phyloP scores from a whole-genome alignment of 2,329 filamentous ascomycete genomes.

The Stagonosporopsis chrysanthemi region DNA sequence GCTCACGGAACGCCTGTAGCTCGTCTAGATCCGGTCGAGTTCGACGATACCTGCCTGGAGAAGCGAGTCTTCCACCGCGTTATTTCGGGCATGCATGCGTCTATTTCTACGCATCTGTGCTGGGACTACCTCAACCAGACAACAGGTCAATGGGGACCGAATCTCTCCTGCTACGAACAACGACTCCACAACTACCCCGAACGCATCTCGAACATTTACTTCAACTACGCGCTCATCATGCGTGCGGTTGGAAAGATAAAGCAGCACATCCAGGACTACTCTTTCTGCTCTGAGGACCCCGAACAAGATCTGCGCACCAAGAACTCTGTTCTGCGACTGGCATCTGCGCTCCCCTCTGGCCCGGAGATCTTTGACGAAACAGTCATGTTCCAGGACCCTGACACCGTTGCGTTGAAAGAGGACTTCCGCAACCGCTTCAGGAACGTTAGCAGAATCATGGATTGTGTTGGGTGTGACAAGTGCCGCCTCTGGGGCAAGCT shows the following conservation, averaged over 20 bases:
- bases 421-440: constrained; percentile 97
- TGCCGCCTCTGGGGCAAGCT: constrained; percentile 98
- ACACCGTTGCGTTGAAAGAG: constrained; percentile 83
- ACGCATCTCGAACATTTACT: constrained; percentile 95
- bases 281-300: constrained; percentile 88
- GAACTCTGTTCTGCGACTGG: constrained; percentile 79
- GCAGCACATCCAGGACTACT: constrained; percentile 81
- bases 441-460: constrained; percentile 96
- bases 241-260: constrained; percentile 91
- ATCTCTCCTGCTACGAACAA: constrained; percentile 84
- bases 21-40: constrained; percentile 72
- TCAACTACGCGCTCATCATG: constrained; percentile 96
- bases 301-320: constrained; percentile 81
- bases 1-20: constrained; percentile 61
- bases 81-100: constrained; percentile 96
- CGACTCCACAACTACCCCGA: constrained; percentile 88
- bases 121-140: constrained; percentile 96
- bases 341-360: constrained; percentile 70
- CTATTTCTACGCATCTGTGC: constrained; percentile 95
- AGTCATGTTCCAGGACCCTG: constrained; percentile 83
- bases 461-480: constrained; percentile 98
- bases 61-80: constrained; percentile 98
- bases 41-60: constrained; percentile 92
- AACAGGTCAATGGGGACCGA: constrained; percentile 91
- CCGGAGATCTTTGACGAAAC: constrained; percentile 90